Base-by-base conservation (phyloP, 139 green algal genomes). In the Picochlorum sp. region DNA sequence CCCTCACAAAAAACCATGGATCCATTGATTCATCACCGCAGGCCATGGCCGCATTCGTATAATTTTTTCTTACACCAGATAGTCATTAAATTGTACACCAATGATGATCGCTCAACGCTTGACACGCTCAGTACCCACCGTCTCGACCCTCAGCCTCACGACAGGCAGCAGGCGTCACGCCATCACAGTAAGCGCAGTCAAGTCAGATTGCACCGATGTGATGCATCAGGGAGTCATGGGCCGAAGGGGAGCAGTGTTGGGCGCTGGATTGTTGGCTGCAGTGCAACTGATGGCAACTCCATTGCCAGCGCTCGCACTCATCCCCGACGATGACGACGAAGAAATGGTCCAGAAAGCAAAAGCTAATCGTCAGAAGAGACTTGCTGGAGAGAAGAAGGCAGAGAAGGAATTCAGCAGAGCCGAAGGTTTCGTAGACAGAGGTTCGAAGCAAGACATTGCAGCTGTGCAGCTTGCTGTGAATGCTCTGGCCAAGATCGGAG, bases 271-370 rank as follows among this genome's bases (percentile, higher is more conserved):
- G 21, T 62, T 77, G 16, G 70, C 64, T 10, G 63, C 64, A n/a
- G 57, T 24, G 2, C 70, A 64, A 4, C n/a, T 61, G 41, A 60
- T 70, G 46, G 45, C 66, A 34, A 28, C 52, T 10, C 45, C 64
- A 21, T 32, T 28, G 30, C 58, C 46, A 15, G 75, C 73, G 2
- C 46, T 70, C 38, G 74, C 83, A 3, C 69, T 86, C 1, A 82
- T 87, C 46, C 82, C 82, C 3, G 82, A 90, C 47, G 84, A 90
- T 62, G 84, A 90, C 46, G 84, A 90, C 68, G 80, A 87, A 75
- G 82, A 88, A 58, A 62, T 90, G 54, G 49, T 90, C 11, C 68
- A 76, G 64, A 79, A 74, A 61, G 84, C 84, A 18, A 81, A 80
- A 49, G 80, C 78, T 30, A 88, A 84, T 62, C 75, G 84, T 28